phyloP scores from a whole-genome alignment of 768 basidiomycete genomes.

The Trametes cubensis region DNA sequence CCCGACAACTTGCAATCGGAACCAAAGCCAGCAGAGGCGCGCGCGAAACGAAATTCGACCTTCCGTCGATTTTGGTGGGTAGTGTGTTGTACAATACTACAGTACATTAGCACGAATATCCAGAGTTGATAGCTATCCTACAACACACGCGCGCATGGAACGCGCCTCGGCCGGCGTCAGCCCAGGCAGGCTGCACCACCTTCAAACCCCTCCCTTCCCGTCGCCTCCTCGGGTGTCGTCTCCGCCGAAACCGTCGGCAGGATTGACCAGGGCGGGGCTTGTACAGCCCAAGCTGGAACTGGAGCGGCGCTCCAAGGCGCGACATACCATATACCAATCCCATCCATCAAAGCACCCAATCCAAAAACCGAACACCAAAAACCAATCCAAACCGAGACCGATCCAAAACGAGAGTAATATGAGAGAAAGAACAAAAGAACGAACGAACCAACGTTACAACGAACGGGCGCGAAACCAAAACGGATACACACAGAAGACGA shows the following conservation, averaged over 20 bases:
- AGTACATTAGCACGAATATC: conserved; percentile 1
- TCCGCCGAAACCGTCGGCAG: no score
- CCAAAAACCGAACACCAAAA: neutral
- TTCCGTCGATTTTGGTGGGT: neutral
- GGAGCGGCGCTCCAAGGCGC: neutral
- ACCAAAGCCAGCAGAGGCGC: neutral
- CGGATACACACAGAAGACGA: neutral
- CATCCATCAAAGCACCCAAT: neutral
- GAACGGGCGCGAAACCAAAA: no score
- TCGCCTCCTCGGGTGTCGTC: no score
- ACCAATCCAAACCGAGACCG: neutral
- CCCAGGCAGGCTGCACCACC: no score
- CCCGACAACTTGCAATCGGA: neutral
- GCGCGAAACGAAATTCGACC: neutral
- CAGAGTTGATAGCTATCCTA: neutral
- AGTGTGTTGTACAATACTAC: neutral
- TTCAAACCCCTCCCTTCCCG: no score
- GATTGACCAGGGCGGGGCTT: no score
- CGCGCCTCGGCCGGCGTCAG: neutral
- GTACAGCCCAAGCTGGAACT: no score
- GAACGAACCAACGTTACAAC: no score
- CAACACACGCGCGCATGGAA: neutral
- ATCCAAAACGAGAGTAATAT: neutral
- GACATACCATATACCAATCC: neutral
- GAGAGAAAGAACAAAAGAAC: neutral